A percentile compares a stretch with the other conserved stretches of the same genome.
phyloP scores from a whole-genome alignment of 352 stramenopile species.

The Phytophthora tentaculata region DNA sequence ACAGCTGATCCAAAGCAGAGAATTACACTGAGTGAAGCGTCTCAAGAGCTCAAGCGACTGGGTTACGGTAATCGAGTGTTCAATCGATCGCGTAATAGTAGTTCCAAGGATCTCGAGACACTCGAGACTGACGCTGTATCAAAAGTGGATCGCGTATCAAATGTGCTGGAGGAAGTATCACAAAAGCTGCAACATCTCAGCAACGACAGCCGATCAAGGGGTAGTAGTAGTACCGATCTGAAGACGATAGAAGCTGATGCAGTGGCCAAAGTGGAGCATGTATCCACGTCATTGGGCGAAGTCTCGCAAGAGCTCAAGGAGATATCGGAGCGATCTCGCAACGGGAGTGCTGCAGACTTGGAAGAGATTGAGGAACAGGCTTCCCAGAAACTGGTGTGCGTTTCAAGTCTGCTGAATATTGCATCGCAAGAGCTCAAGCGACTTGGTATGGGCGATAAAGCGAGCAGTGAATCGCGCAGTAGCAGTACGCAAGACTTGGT shows the following conservation, averaged over 20 bases:
- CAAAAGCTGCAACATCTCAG: constrained; percentile 47
- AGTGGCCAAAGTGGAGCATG: constrained; percentile 21
- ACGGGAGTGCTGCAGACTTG: constrained; percentile 17
- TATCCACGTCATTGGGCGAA: constrained; percentile 43
- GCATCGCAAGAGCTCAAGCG: constrained; percentile 51
- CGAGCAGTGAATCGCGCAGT: constrained; percentile 8
- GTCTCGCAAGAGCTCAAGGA: constrained; percentile 43
- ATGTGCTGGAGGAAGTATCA: constrained; percentile 46
- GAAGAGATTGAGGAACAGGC: constrained; percentile 25
- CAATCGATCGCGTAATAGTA: constrained; percentile 26
- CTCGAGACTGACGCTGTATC: constrained; percentile 19
- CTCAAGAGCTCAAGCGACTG: constrained; percentile 51
- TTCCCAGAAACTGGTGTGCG: constrained; percentile 29
- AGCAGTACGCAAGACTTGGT: constrained; percentile 30
- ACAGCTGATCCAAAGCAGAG: constrained; percentile 48
- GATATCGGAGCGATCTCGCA: constrained; percentile 31
- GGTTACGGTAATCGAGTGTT: constrained; percentile 45
- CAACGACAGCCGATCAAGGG: constrained; percentile 21
- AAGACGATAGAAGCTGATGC: constrained; percentile 18
- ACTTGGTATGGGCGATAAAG: constrained; percentile 42
- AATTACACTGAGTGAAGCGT: constrained; percentile 56
- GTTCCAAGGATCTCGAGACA: constrained; percentile 23
- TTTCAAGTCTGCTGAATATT: constrained; percentile 43
- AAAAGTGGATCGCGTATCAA: constrained; percentile 28
- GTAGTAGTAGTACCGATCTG: constrained; percentile 20